Conservation (phyloP, 768 basidiomycete genomes). For the Leccinum disarticulatum region DNA sequence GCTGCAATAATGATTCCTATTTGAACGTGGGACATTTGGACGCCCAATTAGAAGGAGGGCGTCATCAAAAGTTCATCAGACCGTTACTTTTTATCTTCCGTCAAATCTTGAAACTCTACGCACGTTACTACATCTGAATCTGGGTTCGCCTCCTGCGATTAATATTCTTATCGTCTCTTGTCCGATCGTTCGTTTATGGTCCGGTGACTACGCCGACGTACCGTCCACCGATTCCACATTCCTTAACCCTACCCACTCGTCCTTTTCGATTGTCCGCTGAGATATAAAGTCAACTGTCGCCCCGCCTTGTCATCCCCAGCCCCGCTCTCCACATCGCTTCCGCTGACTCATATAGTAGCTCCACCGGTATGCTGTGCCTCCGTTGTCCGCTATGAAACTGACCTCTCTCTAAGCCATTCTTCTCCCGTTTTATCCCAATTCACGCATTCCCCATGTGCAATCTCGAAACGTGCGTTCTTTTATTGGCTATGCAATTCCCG, state of each 20-base stretch:
- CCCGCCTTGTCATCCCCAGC: conserved; percentile 11
- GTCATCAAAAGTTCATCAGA: conserved; percentile 11
- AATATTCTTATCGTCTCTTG: conserved; percentile 27
- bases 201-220: conserved; percentile 27
- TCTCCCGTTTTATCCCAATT: conserved; percentile 10
- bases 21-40: conserved; percentile 6
- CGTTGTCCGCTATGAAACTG: not conserved
- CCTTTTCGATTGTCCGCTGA: conserved; percentile 7
- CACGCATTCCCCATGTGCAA: conserved; percentile 47
- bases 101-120: conserved; percentile 23
- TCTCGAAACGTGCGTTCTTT: conserved; percentile 48
- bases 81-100: conserved; percentile 13
- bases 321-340: conserved; percentile 13
- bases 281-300: conserved; percentile 34
- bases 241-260: conserved; percentile 18
- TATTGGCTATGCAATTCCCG: conserved; percentile 16
- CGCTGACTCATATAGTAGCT: conserved; percentile 6
- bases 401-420: conserved; percentile 6
- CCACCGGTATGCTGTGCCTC: conserved; percentile 19
- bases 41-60: not conserved
- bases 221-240: conserved; percentile 11
- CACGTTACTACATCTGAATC: conserved; percentile 9
- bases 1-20: not conserved
- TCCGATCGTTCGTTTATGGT: conserved; percentile 32
- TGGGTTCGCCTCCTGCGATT: conserved; percentile 18